These are phyloP conservation scores for Plasmopara muralis DNA, from an alignment of 352 stramenopile genomes.

Conservation along the genomic window DNA sequence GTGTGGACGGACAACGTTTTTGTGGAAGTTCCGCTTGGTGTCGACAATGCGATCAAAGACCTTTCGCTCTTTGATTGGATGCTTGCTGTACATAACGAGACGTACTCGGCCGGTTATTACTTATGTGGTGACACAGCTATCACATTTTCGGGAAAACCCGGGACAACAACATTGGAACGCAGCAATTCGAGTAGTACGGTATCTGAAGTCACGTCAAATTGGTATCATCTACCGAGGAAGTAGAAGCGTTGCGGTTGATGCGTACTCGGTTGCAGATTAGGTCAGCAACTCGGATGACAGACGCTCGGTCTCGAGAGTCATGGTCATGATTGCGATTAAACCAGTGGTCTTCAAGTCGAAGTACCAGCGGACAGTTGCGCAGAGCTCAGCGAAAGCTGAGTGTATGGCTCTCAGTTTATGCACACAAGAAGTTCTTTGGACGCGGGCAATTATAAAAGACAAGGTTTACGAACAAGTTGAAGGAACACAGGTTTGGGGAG, in stretches of 20 bases:
- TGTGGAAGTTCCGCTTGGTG: background rate
- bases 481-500: background rate
- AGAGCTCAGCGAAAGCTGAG: background rate
- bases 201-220: background rate
- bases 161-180: background rate
- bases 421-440: background rate
- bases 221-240: background rate
- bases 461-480: background rate
- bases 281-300: background rate
- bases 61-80: background rate
- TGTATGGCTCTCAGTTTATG: background rate
- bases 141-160: background rate
- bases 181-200: background rate
- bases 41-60: background rate
- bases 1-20: background rate
- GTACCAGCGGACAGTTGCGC: background rate
- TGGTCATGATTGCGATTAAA: background rate
- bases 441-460: background rate
- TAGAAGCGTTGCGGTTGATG: background rate
- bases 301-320: background rate
- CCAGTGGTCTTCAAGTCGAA: background rate
- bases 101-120: background rate
- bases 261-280: background rate
- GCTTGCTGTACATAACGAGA: background rate
- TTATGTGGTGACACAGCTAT: background rate